These are phyloP conservation scores for Perkinsus marinus DNA, from an alignment of 169 alveolate species.

Conservation along the genomic window DNA sequence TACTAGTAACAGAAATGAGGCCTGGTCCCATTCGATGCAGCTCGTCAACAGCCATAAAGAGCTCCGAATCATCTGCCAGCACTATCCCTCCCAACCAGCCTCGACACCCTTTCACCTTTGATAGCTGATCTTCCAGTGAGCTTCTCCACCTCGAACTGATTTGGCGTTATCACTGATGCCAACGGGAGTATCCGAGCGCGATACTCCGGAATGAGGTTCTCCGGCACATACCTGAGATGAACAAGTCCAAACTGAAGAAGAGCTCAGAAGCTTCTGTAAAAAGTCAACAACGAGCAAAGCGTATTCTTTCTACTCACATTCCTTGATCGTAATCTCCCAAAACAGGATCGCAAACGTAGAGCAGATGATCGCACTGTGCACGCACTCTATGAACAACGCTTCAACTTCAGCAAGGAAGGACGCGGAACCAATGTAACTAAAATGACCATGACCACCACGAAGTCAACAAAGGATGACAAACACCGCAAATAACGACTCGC, in stretches of 20 bases:
- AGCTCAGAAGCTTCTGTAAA: neutral
- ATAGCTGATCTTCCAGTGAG: conserved; percentile 11
- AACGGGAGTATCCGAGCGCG: conserved; percentile 22
- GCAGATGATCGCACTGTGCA: neutral
- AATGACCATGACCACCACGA: neutral
- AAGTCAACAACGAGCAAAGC: neutral
- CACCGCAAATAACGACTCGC: neutral
- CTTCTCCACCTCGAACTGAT: conserved; percentile 37
- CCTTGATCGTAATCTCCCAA: conserved; percentile 33
- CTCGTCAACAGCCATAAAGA: neutral
- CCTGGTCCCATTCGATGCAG: neutral
- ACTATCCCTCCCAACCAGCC: neutral
- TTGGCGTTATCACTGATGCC: conserved; percentile 37
- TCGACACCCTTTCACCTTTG: neutral
- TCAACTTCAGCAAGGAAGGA: neutral
- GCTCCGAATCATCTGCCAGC: neutral
- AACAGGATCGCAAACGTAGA: conserved; percentile 33
- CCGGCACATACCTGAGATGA: conserved; percentile 20
- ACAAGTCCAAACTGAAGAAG: neutral
- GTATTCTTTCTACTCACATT: neutral
- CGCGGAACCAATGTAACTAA: neutral
- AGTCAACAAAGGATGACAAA: no score
- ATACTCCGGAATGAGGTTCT: conserved; percentile 18
- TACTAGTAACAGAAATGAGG: neutral
- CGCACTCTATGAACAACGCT: neutral